Percentiles rank a stretch among this genome's conserved stretches.
phyloP scores from a whole-genome alignment of 768 basidiomycete genomes.

The Agaricus blazei region DNA sequence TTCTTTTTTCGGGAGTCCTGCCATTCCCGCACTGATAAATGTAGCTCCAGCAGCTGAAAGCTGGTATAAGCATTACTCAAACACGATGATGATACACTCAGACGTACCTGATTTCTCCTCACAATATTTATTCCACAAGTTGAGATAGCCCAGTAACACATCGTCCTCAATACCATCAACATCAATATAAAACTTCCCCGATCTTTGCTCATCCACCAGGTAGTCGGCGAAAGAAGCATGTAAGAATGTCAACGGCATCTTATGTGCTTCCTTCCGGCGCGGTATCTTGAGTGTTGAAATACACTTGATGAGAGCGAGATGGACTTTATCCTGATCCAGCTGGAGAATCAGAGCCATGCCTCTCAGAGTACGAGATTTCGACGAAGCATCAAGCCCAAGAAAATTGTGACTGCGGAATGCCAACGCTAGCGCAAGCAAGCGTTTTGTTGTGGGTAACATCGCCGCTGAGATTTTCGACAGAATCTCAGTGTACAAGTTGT shows the following conservation, averaged over 20 bases:
- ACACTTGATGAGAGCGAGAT: background rate
- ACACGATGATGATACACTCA: too few species aligned
- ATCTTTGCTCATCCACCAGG: background rate
- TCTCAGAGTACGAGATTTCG: background rate
- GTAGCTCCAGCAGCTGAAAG: too few species aligned
- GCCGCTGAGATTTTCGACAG: background rate
- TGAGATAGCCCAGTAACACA: background rate
- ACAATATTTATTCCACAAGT: too few species aligned
- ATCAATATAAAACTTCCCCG: slow-evolving; percentile 9
- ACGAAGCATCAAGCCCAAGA: too few species aligned
- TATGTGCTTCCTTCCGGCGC: background rate
- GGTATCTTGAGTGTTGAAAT: background rate
- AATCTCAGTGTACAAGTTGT: background rate
- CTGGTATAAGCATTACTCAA: too few species aligned
- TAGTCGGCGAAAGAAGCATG: slow-evolving; percentile 33
- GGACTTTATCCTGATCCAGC: background rate
- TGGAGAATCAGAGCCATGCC: background rate
- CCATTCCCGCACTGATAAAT: too few species aligned
- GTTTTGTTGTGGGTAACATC: background rate
- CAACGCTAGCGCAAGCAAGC: background rate
- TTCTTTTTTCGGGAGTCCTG: too few species aligned
- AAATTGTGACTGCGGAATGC: background rate
- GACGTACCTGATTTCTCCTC: too few species aligned
- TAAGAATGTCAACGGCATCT: background rate
- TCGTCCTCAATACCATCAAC: background rate